Conservation (phyloP, 2,329 filamentous ascomycete genomes). For the Aspergillus chevalieri region DNA sequence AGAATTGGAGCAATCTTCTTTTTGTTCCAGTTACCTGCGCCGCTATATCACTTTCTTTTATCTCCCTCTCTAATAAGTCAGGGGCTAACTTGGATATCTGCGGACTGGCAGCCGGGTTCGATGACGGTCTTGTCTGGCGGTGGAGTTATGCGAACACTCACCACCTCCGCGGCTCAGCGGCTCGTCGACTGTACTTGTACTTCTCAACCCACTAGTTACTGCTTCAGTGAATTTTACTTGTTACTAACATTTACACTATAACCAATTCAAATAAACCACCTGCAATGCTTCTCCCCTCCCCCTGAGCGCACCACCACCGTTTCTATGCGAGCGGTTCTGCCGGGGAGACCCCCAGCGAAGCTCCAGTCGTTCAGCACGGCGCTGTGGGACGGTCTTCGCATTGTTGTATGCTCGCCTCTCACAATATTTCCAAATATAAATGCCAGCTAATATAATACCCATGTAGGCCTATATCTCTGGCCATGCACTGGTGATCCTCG, state of each 20-base stretch:
- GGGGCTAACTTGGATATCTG: no score
- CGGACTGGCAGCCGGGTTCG: no score
- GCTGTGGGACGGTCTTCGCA: slow-evolving; percentile 64
- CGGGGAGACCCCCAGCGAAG: slow-evolving; percentile 69
- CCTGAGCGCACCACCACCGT: slow-evolving; percentile 27
- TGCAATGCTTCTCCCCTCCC: slow-evolving; percentile 30
- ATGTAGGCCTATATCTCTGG: slow-evolving; percentile 79
- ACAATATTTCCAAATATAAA: neutral
- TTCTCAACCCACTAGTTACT: neutral
- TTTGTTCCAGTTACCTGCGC: no score
- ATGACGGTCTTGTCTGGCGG: no score
- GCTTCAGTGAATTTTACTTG: neutral
- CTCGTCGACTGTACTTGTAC: neutral
- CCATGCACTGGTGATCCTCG: slow-evolving; percentile 76
- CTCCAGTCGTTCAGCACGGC: slow-evolving; percentile 71
- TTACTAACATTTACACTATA: neutral
- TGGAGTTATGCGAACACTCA: no score
- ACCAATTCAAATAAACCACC: neutral
- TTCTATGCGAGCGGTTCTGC: slow-evolving; percentile 72
- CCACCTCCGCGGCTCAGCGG: neutral
- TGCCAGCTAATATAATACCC: neutral
- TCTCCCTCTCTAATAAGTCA: no score
- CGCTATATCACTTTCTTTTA: no score
- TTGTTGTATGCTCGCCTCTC: slow-evolving; percentile 55
- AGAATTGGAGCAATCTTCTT: no score